Percentiles rank a stretch among this genome's conserved stretches.
Conservation (phyloP, 352 stramenopile genomes). For the Globisporangium ultimum region DNA sequence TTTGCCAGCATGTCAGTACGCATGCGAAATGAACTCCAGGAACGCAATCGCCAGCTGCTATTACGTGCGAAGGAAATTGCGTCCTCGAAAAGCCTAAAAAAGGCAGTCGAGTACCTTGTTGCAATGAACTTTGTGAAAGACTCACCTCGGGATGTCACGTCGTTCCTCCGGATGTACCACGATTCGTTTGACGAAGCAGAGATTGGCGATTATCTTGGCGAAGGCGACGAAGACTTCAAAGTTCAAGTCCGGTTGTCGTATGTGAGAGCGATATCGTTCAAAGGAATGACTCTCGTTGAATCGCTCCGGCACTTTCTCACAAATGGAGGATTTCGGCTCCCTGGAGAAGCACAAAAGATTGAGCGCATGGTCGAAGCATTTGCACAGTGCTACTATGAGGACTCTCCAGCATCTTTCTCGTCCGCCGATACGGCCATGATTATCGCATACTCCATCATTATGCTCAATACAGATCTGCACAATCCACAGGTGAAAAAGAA, state of each 20-base stretch:
- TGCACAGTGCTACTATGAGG: conserved; percentile 97
- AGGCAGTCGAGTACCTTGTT: conserved; percentile 81
- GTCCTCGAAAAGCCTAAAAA: conserved; percentile 81
- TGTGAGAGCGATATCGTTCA: conserved; percentile 95
- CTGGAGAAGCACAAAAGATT: conserved; percentile 98
- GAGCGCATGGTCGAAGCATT: conserved; percentile 97
- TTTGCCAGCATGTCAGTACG: conserved; percentile 63
- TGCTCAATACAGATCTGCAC: conserved; percentile 90
- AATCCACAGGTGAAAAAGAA: conserved; percentile 92
- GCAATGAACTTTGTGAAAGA: conserved; percentile 87
- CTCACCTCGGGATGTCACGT: conserved; percentile 87
- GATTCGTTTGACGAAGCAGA: conserved; percentile 88
- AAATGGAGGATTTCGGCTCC: conserved; percentile 95
- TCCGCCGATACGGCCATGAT: conserved; percentile 87
- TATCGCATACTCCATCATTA: conserved; percentile 90
- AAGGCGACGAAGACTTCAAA: conserved; percentile 88
- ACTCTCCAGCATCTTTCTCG: conserved; percentile 78
- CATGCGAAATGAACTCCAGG: conserved; percentile 83
- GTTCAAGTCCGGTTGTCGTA: conserved; percentile 94
- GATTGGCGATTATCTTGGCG: conserved; percentile 95
- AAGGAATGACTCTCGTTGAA: conserved; percentile 96
- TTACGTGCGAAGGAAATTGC: conserved; percentile 81
- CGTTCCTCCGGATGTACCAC: conserved; percentile 94
- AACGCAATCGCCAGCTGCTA: conserved; percentile 75
- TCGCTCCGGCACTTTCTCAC: conserved; percentile 97